A percentile compares a stretch with the other conserved stretches of the same genome.
phyloP scores from a whole-genome alignment of 2,329 filamentous ascomycete genomes.

The Trichoderma pleuroti region DNA sequence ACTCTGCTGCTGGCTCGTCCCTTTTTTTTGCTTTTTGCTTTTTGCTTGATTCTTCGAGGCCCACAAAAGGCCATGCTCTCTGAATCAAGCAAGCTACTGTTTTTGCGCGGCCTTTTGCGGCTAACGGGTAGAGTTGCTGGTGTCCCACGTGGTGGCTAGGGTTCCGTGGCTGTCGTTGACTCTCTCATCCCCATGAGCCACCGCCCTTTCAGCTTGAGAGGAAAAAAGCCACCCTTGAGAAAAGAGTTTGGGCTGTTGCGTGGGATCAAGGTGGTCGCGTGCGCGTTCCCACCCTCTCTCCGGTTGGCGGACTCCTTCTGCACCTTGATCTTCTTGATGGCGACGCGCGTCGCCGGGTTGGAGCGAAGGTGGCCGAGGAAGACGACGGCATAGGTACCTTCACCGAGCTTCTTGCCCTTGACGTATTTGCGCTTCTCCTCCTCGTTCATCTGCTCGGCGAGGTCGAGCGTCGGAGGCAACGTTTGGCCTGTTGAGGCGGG shows the following conservation, averaged over 20 bases:
- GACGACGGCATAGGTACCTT: slow-evolving; percentile 95
- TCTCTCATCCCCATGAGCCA: background rate
- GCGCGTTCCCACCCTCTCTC: background rate
- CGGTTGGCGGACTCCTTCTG: slow-evolving; percentile 57
- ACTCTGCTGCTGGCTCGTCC: background rate
- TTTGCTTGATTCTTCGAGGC: background rate
- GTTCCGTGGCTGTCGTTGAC: background rate
- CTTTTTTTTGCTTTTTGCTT: no score
- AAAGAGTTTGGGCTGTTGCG: background rate
- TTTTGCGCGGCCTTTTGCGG: background rate
- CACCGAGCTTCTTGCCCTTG: slow-evolving; percentile 90
- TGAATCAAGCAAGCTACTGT: background rate
- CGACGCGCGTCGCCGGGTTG: slow-evolving; percentile 72
- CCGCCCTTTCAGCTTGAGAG: background rate
- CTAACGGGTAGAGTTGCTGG: background rate
- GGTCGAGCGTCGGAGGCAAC: slow-evolving; percentile 46
- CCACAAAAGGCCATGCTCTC: background rate
- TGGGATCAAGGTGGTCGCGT: background rate
- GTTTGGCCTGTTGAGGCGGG: slow-evolving; percentile 26
- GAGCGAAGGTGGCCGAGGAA: slow-evolving; percentile 78
- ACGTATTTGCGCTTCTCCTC: slow-evolving; percentile 84
- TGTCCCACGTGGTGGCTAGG: background rate
- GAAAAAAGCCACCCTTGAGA: background rate
- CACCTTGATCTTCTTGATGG: slow-evolving; percentile 90
- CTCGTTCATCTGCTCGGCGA: slow-evolving; percentile 79